Base-by-base conservation (phyloP, 768 basidiomycete genomes). In the Lactarius hengduanensis region DNA sequence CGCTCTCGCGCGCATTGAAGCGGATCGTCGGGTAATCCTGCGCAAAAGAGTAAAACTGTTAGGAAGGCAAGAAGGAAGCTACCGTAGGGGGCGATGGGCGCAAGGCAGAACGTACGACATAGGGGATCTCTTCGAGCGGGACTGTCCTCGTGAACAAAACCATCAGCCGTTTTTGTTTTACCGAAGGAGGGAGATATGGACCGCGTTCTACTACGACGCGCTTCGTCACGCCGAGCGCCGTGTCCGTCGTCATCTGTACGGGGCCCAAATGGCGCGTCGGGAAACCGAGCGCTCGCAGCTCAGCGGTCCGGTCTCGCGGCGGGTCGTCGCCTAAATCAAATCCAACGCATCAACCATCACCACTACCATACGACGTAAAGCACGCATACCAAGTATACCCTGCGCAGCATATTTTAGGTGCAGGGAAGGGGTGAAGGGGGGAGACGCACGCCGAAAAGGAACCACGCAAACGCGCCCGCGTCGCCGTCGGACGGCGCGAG, bases 241-340 rank as follows among this genome's bases (percentile, higher is more conserved):
- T 98, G 77, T 99, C 96, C 0, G 97, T 99, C 38, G 97, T 98
- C 97, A 99, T 99, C 77, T 99, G 97, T 1, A 94, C 81, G 2
- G 87, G 79, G 0, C 94, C 95, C 9, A 99, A 81, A 76, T 91
- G 92, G 38, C 97, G 84, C 7, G 84, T 84, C 1, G 93, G 91
- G 75, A 96, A 99, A 1, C 95, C 95, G 43, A 94, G 78, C 18
- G 82, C 82, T 36, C 96, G 89, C 41, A 99, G 84, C 74, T 96
- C 92, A 1, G 87, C 84, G 2, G 96, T 99, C 61, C 96, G 83
- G 75, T 99, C 96, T 43, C 94, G 83, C 0, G 96, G 96, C 2
- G 96, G 96, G 77, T 99, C 96, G 73, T 98, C 96, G 13, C 96
- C 96, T 88, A 78, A 40, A 11, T 9, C 3, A 1, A 7, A n/a